Conservation (phyloP, 2,329 filamentous ascomycete species). For the Cordyceps cicadae region DNA sequence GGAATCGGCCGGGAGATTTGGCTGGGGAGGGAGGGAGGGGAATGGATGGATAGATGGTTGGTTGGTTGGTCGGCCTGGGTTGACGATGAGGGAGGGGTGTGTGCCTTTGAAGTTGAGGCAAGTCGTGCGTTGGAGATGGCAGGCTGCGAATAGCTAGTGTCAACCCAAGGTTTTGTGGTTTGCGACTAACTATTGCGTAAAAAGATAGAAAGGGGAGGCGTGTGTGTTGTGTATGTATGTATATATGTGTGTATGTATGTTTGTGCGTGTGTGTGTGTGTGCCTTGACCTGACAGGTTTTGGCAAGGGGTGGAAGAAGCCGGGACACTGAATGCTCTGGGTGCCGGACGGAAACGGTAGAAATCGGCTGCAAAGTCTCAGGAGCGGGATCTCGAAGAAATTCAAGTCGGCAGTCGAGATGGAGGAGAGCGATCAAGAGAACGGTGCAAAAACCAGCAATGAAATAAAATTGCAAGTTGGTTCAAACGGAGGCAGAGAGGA, state of each 20-base stretch:
- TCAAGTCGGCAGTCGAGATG: neutral
- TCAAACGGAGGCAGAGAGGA: neutral
- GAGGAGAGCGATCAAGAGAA: neutral
- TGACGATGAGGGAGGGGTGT: neutral
- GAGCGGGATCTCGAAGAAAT: neutral
- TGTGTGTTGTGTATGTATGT: neutral
- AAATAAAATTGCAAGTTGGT: conserved; percentile 7
- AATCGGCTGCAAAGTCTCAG: neutral
- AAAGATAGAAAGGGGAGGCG: neutral
- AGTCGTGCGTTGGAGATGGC: neutral
- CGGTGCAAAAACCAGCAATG: neutral
- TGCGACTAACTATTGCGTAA: conserved; percentile 9
- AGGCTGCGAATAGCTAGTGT: conserved; percentile 3
- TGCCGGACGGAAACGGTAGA: neutral
- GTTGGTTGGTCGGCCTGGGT: neutral
- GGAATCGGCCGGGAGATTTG: conserved; percentile 13
- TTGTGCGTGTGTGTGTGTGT: neutral
- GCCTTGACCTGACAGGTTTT: neutral
- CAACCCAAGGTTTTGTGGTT: neutral
- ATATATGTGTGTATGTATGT: no score
- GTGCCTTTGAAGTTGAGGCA: neutral
- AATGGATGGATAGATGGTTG: neutral
- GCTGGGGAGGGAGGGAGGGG: neutral
- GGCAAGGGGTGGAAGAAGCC: conserved; percentile 7
- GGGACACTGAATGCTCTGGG: neutral